Evolutionary conservation across 2,329 filamentous ascomycete species (phyloP).

Genomic region (Fusarium torulosum): DNA sequence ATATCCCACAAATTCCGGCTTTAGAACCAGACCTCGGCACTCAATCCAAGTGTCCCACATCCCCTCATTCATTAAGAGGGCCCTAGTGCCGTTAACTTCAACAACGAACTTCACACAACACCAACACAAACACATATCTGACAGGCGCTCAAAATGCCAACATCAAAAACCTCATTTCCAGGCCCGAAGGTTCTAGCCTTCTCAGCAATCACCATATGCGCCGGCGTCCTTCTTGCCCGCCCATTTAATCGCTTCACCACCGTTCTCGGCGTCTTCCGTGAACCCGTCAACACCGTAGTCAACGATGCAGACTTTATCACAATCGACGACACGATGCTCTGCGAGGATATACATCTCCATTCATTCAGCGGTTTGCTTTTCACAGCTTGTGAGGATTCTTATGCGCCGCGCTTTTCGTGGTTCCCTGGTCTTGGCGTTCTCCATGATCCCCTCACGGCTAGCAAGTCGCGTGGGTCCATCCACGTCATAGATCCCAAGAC

Average conservation of each 20-base stretch:
- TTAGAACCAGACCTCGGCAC: background rate
- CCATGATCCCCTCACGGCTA: slow-evolving; percentile 53
- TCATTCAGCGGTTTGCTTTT: slow-evolving; percentile 62
- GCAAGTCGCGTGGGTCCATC: slow-evolving; percentile 58
- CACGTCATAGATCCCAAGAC: slow-evolving; percentile 65
- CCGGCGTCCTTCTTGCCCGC: background rate
- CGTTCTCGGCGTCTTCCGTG: slow-evolving; percentile 49
- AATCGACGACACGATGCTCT: slow-evolving; percentile 66
- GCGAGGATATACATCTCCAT: slow-evolving; percentile 72
- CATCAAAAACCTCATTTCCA: background rate
- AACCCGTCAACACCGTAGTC: slow-evolving; percentile 38
- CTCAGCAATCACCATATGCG: background rate
- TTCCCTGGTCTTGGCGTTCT: slow-evolving; percentile 63
- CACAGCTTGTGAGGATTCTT: slow-evolving; percentile 66
- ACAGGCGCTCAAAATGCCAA: background rate
- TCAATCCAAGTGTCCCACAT: background rate
- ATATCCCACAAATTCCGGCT: background rate
- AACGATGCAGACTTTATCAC: slow-evolving; percentile 48
- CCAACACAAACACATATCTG: background rate
- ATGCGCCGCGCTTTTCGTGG: slow-evolving; percentile 60
- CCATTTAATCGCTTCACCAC: slow-evolving; percentile 14
- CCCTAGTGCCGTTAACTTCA: background rate
- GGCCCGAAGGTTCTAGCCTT: background rate
- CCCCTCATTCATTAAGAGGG: slow-evolving; percentile 8
- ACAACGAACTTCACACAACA: background rate